Base-by-base conservation (phyloP, 805 yeast genomes). In the Kodamaea neixiangensis region DNA sequence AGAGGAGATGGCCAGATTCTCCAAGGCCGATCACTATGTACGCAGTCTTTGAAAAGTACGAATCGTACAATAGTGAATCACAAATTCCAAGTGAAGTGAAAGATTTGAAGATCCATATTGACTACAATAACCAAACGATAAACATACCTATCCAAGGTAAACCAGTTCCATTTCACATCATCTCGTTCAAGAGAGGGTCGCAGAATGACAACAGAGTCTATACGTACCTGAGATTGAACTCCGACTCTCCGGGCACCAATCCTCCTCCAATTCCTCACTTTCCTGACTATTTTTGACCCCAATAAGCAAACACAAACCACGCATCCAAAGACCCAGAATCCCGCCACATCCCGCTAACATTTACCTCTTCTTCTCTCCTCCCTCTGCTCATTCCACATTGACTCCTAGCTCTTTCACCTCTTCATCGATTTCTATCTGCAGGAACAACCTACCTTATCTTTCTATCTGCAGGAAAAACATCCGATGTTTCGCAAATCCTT, bases 101-200 rank as follows among this genome's bases (percentile, higher is more conserved):
- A 61, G 97, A 92, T 65, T 76, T 94, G 66, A 85, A 85, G 64
- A 83, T 93, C 53, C 92, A 87, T 65, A 91, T 94, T 51, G 99
- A 93, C 66, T 78, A 82, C 66, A 89, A 88, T 62, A 81, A 87
- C 51, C 97, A 92, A 70, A 88, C 97, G 1, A 87, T 93, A 50
- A 82, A 94, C 54, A 73, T 93, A 52, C 99, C 99, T 47, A 87
- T 93, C 52, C 82, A 86, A 62, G 99, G 99, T 55, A 80, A 98
- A 62, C 97, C 98, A 1, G 98, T 94, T 47, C 99, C 99, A 19
- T 93, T 94, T 77, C 99, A 93, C 68, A 91, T 93, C 64, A 90
- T 90, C 67, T 78, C 97, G 3, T 92, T 88, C 73, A 93, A 92
- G 63, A 92, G 89, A 65, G 98, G 97, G 46, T 87, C 96, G 9